Conservation (phyloP, 2,329 filamentous ascomycete species). For the Ophiostoma himal-ulmi region DNA sequence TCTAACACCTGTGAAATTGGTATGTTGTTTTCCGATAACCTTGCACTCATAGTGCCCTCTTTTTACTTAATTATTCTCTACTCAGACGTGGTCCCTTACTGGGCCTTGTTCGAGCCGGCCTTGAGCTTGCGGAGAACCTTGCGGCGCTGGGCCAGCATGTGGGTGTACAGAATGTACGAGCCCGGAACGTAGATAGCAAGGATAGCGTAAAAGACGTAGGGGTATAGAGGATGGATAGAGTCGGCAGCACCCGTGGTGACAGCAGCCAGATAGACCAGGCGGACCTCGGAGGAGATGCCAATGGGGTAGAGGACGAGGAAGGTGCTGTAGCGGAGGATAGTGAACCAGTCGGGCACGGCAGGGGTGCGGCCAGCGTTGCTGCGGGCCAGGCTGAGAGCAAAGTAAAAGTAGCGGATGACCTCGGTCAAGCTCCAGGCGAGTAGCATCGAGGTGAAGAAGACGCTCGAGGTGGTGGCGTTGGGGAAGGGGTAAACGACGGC, state of each 20-base stretch:
- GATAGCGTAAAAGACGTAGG: conserved; percentile 35
- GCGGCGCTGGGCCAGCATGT: conserved; percentile 88
- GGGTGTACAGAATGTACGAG: conserved; percentile 78
- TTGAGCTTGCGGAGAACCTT: conserved; percentile 67
- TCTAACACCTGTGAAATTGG: not conserved
- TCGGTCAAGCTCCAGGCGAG: conserved; percentile 86
- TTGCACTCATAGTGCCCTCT: not conserved
- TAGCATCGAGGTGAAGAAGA: conserved; percentile 71
- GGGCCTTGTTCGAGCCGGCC: conserved; percentile 38
- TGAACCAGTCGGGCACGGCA: conserved; percentile 44
- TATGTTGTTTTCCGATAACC: not conserved
- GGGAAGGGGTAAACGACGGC: conserved; percentile 71
- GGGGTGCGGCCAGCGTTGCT: conserved; percentile 38
- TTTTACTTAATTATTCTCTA: conserved; percentile 16
- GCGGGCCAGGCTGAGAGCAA: conserved; percentile 65
- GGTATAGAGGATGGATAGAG: conserved; percentile 43
- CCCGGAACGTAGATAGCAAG: conserved; percentile 39
- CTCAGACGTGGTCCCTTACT: conserved; percentile 29
- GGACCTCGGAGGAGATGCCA: conserved; percentile 82
- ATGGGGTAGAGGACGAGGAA: conserved; percentile 91
- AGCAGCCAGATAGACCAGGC: conserved; percentile 63
- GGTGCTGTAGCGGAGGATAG: conserved; percentile 84
- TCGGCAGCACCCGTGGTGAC: conserved; percentile 54
- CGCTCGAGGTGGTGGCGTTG: conserved; percentile 48
- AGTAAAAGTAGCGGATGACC: conserved; percentile 88